Percentiles rank a stretch among this genome's conserved stretches.
Evolutionary conservation across 176 grass and related monocot species (phyloP).

Genomic region (Chrysopogon serrulatus): DNA sequence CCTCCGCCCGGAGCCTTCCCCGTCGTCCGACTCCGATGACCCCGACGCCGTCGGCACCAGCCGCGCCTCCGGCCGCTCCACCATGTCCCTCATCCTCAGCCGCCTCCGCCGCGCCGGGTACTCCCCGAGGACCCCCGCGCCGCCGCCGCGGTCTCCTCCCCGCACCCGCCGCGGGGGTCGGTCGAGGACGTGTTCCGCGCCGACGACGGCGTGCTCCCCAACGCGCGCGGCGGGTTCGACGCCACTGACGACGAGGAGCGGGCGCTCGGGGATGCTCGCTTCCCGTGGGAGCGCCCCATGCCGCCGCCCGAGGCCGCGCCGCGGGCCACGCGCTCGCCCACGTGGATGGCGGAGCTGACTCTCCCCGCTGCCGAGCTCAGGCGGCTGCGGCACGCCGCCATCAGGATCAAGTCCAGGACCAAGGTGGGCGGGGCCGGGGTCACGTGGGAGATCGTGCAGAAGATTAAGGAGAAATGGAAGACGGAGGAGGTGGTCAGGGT

Average conservation of each 20-base stretch:
- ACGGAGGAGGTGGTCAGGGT: slow-evolving; percentile 82
- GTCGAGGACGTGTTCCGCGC: slow-evolving; percentile 83
- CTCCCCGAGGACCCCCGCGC: slow-evolving; percentile 27
- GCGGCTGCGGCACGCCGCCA: slow-evolving; percentile 71
- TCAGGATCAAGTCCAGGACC: slow-evolving; percentile 69
- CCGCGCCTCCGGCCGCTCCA: slow-evolving; percentile 51
- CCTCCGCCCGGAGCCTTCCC: slow-evolving; percentile 59
- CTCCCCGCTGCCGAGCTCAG: slow-evolving; percentile 71
- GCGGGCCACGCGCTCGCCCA: slow-evolving; percentile 45
- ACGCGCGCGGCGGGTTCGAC: slow-evolving; percentile 51
- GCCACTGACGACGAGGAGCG: background rate
- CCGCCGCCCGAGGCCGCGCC: slow-evolving; percentile 28
- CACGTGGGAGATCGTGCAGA: slow-evolving; percentile 69
- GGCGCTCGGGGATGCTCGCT: slow-evolving; percentile 53
- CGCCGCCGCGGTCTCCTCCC: background rate
- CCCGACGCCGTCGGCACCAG: slow-evolving; percentile 61
- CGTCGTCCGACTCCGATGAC: slow-evolving; percentile 64
- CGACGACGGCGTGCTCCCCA: slow-evolving; percentile 80
- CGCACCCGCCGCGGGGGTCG: slow-evolving; percentile 49
- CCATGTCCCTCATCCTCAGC: slow-evolving; percentile 77
- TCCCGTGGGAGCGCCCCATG: slow-evolving; percentile 78
- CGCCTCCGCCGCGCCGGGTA: slow-evolving; percentile 74
- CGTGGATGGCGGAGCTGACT: slow-evolving; percentile 84
- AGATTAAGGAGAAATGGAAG: slow-evolving; percentile 85
- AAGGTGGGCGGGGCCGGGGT: slow-evolving; percentile 77